Percentiles rank a stretch among this genome's conserved stretches.
phyloP scores from a whole-genome alignment of 352 stramenopile species.

The Blastocystis hominis region DNA sequence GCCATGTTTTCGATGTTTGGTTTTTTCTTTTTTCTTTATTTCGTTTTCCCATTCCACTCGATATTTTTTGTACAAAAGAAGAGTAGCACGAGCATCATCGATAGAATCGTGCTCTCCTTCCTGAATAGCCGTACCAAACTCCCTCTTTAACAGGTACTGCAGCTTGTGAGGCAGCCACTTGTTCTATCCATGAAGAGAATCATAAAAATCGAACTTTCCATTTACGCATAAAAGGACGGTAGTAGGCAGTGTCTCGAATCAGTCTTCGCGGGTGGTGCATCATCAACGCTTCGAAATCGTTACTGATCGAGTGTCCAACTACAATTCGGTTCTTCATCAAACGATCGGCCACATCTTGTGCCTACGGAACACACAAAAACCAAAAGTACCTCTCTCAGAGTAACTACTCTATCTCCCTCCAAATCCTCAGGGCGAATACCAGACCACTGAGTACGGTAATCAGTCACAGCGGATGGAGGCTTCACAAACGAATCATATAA shows the following conservation, averaged over 20 bases:
- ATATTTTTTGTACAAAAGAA: constrained; percentile 61
- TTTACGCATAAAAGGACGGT: constrained; percentile 65
- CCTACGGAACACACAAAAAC: not conserved
- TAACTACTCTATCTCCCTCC: not conserved
- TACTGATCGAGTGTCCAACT: constrained; percentile 72
- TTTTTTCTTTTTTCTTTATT: not conserved
- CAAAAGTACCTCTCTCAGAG: constrained; percentile 25
- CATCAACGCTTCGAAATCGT: constrained; percentile 68
- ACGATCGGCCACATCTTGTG: constrained; percentile 63
- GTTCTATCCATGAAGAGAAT: constrained; percentile 59
- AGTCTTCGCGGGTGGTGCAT: not conserved
- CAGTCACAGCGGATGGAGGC: constrained; percentile 67
- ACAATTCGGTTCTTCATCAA: constrained; percentile 70
- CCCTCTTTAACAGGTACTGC: constrained; percentile 65
- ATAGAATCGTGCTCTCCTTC: constrained; percentile 65
- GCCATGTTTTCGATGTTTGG: too few relatives aligned
- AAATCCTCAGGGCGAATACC: not conserved
- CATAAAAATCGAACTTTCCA: not conserved
- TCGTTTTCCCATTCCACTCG: constrained; percentile 53
- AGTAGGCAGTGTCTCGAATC: constrained; percentile 58
- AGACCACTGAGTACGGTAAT: not conserved
- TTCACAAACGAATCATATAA: constrained; percentile 69
- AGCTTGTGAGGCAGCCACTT: constrained; percentile 71
- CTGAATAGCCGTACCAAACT: constrained; percentile 68
- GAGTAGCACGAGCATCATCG: constrained; percentile 58